phyloP scores from a whole-genome alignment of 257 asterid species.

The Haberlea rhodopensis region DNA sequence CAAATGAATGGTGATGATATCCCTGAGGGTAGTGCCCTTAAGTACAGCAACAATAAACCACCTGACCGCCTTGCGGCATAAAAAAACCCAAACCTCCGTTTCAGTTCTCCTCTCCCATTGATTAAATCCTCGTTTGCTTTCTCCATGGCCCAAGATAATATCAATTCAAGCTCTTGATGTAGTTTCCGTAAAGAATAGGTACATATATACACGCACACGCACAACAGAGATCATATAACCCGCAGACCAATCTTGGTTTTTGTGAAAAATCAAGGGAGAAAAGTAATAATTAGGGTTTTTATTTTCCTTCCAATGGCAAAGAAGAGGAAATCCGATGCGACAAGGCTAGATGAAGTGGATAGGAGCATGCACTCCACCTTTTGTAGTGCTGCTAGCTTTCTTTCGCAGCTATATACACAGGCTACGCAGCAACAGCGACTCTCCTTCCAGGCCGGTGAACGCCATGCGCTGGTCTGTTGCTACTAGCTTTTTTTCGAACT shows the following conservation, averaged over 20 bases:
- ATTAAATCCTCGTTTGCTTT: neutral
- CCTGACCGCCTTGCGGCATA: too few relatives aligned
- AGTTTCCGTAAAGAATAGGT: neutral
- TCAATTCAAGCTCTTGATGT: neutral
- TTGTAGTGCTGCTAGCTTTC: slow-evolving; percentile 87
- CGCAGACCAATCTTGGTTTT: neutral
- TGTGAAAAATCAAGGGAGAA: too few relatives aligned
- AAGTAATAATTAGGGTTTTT: neutral
- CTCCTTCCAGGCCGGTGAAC: slow-evolving; percentile 91
- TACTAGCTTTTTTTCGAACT: neutral
- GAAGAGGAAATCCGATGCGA: slow-evolving; percentile 86
- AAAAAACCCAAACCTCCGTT: too few relatives aligned
- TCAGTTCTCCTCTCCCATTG: neutral
- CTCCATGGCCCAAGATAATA: neutral
- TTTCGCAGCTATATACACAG: slow-evolving; percentile 86
- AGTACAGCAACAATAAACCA: too few relatives aligned
- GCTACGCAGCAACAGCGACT: slow-evolving; percentile 88
- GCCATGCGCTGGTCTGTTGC: slow-evolving; percentile 61
- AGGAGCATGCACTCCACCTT: slow-evolving; percentile 84
- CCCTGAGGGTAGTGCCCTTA: too few relatives aligned
- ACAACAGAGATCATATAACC: too few relatives aligned
- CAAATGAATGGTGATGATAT: too few relatives aligned
- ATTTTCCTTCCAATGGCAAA: slow-evolving; percentile 49
- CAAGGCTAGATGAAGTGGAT: slow-evolving; percentile 92
- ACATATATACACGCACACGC: too few relatives aligned